Conservation (phyloP, 176 grass and related monocot genomes). For the Puccinellia tenuiflora region DNA sequence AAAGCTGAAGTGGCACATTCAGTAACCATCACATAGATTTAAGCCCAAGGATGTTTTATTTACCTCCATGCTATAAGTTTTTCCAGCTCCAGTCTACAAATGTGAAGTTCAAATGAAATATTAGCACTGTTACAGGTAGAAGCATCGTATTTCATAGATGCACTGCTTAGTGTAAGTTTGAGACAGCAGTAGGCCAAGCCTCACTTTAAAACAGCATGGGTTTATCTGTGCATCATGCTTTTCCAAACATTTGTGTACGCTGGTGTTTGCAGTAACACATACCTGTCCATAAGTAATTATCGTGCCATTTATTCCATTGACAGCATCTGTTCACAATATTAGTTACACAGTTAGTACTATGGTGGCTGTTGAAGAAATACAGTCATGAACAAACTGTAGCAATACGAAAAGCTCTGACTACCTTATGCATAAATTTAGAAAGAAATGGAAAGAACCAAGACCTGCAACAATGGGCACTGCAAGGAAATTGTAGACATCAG, state of each 20-base stretch:
- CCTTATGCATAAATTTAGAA: constrained; percentile 3
- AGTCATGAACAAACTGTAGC: not conserved
- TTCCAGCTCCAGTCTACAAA: constrained; percentile 77
- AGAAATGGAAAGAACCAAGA: not conserved
- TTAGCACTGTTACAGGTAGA: constrained; percentile 10
- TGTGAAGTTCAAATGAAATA: constrained; percentile 7
- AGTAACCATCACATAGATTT: constrained; percentile 8
- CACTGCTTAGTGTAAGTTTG: constrained; percentile 1
- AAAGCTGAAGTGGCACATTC: not conserved
- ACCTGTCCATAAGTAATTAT: constrained; percentile 89
- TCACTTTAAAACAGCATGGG: not conserved
- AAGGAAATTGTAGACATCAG: constrained; percentile 67
- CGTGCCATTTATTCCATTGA: constrained; percentile 65
- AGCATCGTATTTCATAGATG: not conserved
- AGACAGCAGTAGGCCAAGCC: not conserved
- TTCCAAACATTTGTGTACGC: constrained; percentile 4
- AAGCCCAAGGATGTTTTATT: constrained; percentile 9
- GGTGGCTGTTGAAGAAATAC: not conserved
- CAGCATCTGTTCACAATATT: constrained; percentile 41
- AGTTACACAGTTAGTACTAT: not conserved
- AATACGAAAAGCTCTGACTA: not conserved
- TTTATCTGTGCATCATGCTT: not conserved
- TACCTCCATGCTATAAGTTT: constrained; percentile 91
- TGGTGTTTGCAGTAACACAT: constrained; percentile 9
- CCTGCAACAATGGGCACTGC: constrained; percentile 66